These are phyloP conservation scores for Microdochium nivale DNA, from an alignment of 2,329 filamentous ascomycete species.

Conservation along the genomic window DNA sequence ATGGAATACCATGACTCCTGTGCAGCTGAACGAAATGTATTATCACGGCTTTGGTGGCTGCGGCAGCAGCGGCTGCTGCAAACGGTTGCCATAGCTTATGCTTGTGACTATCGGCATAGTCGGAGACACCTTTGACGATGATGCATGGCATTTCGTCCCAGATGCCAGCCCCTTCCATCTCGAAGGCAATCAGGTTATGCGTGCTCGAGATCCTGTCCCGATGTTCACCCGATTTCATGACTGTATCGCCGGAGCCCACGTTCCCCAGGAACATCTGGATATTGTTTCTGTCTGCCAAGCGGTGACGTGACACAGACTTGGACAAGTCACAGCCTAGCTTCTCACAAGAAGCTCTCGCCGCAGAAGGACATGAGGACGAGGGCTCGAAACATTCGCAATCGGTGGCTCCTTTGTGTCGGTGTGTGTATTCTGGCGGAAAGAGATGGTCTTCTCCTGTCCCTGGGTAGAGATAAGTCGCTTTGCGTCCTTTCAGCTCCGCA, in stretches of 20 bases:
- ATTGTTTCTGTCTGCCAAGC: not conserved
- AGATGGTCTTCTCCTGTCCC: not conserved
- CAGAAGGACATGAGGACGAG: not conserved
- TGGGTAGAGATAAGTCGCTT: not conserved
- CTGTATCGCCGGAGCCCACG: constrained; percentile 3
- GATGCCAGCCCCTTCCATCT: constrained; percentile 23
- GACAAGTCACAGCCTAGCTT: not conserved
- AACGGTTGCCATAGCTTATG: constrained; percentile 21
- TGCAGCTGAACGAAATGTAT: not conserved
- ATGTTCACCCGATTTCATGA: constrained; percentile 21
- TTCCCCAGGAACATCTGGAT: not conserved
- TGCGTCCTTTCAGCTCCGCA: not conserved
- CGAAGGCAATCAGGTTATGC: constrained; percentile 18
- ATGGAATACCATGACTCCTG: not conserved
- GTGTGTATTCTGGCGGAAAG: not conserved
- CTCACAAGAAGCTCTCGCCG: not conserved
- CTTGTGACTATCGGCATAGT: constrained; percentile 26
- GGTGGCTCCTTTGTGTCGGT: not conserved
- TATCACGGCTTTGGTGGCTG: constrained; percentile 18
- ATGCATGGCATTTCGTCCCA: constrained; percentile 19
- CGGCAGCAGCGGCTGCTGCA: constrained; percentile 20
- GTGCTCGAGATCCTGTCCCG: constrained; percentile 14
- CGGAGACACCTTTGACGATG: constrained; percentile 23
- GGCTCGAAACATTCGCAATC: not conserved
- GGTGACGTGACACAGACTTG: not conserved